Percentiles rank a stretch among this genome's conserved stretches.
Conservation (phyloP, 768 basidiomycete genomes). For the Cantharellus cinnabarinus region DNA sequence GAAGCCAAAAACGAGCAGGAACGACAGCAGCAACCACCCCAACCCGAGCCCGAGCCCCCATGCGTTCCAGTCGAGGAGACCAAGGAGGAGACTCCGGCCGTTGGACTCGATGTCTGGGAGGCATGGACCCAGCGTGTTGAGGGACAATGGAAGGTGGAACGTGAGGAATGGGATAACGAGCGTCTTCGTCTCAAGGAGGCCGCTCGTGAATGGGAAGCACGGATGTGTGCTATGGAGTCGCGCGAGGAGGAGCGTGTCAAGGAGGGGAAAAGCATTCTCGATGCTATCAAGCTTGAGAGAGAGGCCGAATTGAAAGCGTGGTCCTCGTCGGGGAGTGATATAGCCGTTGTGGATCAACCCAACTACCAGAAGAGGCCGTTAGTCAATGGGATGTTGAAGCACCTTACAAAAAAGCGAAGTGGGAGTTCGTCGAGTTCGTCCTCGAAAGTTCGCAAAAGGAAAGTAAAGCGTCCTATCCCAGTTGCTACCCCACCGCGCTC, state of each 20-base stretch:
- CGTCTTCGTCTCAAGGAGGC: slow-evolving; percentile 52
- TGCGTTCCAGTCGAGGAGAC: slow-evolving; percentile 11
- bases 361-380: not conserved
- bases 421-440: not conserved
- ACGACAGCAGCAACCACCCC: slow-evolving; percentile 15
- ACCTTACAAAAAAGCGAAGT: not conserved
- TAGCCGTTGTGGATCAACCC: no score
- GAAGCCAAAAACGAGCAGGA: slow-evolving; percentile 22
- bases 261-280: not conserved
- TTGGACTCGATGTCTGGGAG: slow-evolving; percentile 14
- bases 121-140: slow-evolving; percentile 68
- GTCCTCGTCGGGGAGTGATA: not conserved
- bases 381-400: not conserved
- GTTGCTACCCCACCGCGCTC: not conserved
- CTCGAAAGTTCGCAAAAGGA: not conserved
- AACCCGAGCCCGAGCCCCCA: slow-evolving; percentile 3
- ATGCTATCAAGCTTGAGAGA: not conserved
- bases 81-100: slow-evolving; percentile 11
- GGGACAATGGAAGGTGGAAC: slow-evolving; percentile 54
- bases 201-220: slow-evolving; percentile 62
- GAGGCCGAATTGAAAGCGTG: not conserved
- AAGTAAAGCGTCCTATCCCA: not conserved
- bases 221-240: slow-evolving; percentile 20
- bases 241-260: slow-evolving; percentile 14
- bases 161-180: slow-evolving; percentile 69